Conservation (phyloP, 2,329 filamentous ascomycete species). For the Alternaria ethzedia region DNA sequence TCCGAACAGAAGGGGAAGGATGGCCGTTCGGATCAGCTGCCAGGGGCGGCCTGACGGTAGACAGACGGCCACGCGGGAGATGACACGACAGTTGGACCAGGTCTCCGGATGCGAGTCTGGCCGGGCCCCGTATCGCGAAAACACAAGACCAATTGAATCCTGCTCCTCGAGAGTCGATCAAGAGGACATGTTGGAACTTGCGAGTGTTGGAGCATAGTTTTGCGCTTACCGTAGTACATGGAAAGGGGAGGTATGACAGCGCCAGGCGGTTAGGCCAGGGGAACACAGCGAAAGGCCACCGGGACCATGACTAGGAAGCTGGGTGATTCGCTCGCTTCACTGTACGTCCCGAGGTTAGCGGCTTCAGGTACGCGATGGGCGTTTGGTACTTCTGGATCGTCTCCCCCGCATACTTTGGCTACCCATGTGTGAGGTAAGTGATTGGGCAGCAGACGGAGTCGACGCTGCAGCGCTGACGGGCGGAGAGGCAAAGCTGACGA, state of each 20-base stretch:
- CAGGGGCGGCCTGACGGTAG: slow-evolving; percentile 8
- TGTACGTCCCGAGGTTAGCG: slow-evolving; percentile 24
- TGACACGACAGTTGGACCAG: slow-evolving; percentile 13
- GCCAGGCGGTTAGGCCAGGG: slow-evolving; percentile 29
- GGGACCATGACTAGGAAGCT: slow-evolving; percentile 15
- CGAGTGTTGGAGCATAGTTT: background rate
- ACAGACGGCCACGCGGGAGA: slow-evolving; percentile 16
- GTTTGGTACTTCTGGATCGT: slow-evolving; percentile 17
- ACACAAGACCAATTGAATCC: background rate
- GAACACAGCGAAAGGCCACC: slow-evolving; percentile 12
- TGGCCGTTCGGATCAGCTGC: background rate
- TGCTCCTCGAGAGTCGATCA: background rate
- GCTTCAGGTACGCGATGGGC: slow-evolving; percentile 24
- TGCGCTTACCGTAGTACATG: slow-evolving; percentile 7
- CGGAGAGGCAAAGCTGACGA: slow-evolving; percentile 5
- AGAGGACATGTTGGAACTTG: background rate
- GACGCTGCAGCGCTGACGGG: slow-evolving; percentile 1
- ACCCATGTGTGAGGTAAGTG: background rate
- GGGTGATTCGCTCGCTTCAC: slow-evolving; percentile 28
- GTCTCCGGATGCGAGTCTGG: slow-evolving; percentile 13
- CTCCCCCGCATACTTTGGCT: slow-evolving; percentile 17
- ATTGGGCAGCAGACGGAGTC: background rate
- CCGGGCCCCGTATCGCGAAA: background rate
- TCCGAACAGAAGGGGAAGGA: slow-evolving; percentile 4
- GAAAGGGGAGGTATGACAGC: slow-evolving; percentile 23